Evolutionary conservation across 1,284 basidiomycete genomes (phyloP).

Genomic region (Trametes versicolor): DNA sequence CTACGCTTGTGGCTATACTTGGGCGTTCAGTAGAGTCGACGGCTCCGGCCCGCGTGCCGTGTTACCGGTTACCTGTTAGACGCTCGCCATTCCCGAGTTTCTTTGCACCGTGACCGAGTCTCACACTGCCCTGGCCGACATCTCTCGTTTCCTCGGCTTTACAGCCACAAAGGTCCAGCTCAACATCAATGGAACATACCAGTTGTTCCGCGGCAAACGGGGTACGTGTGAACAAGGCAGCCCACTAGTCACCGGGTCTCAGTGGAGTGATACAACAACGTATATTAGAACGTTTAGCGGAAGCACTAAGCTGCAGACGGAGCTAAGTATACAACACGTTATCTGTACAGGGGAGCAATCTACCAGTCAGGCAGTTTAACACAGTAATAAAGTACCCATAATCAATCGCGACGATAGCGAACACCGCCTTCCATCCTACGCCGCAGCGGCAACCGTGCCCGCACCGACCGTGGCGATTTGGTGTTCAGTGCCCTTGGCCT

Average conservation of each 20-base stretch:
- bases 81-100: no score
- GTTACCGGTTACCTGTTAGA: not conserved
- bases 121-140: no score
- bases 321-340: slow-evolving; percentile 9
- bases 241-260: no score
- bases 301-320: slow-evolving; percentile 2
- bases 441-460: slow-evolving; percentile 27
- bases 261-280: not conserved
- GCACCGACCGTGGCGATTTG: slow-evolving; percentile 22
- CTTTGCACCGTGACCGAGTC: no score
- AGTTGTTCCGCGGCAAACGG: no score
- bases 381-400: slow-evolving; percentile 15
- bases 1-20: no score
- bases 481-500: slow-evolving; percentile 38
- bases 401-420: not conserved
- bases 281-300: not conserved
- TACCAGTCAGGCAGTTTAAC: slow-evolving; percentile 3
- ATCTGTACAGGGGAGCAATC: slow-evolving; percentile 4
- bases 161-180: no score
- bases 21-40: not conserved
- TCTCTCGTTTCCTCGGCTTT: no score
- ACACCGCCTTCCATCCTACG: slow-evolving; percentile 18
- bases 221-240: no score
- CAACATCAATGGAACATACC: no score
- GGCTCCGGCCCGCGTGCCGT: not conserved